Conservation (phyloP, 768 basidiomycete genomes). For the Macrolepiota fuliginosa region DNA sequence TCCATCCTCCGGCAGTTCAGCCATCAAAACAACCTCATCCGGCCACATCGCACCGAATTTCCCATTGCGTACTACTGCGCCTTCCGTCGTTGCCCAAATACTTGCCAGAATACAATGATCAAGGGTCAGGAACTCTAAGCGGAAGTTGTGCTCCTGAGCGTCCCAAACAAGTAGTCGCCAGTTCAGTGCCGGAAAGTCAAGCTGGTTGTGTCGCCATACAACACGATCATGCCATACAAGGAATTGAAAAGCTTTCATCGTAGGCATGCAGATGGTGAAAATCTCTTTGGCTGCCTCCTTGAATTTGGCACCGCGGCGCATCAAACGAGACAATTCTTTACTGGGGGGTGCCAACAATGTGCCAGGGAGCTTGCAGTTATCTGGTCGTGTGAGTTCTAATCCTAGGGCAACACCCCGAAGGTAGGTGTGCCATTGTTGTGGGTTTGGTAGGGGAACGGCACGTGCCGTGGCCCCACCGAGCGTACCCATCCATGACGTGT, state of each 20-base stretch:
- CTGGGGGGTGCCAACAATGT: neutral
- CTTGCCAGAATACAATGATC: constrained; percentile 6
- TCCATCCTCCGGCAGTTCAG: neutral
- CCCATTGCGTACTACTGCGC: neutral
- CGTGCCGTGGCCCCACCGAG: neutral
- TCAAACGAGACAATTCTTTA: neutral
- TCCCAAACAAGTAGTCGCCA: constrained; percentile 13
- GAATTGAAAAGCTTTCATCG: neutral
- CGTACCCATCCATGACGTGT: neutral
- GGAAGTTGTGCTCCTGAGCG: constrained; percentile 17
- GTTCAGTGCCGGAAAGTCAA: neutral
- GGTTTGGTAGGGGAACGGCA: neutral
- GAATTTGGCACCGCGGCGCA: neutral
- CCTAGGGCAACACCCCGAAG: neutral
- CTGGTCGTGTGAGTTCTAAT: neutral
- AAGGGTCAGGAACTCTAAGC: constrained; percentile 13
- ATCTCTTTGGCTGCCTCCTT: neutral
- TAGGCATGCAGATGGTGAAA: neutral
- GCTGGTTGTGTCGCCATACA: neutral
- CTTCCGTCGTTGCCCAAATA: neutral
- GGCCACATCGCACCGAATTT: constrained; percentile 5
- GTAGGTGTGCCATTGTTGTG: neutral
- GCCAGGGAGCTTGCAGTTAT: neutral
- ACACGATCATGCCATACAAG: neutral
- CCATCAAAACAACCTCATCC: neutral